Base-by-base conservation (phyloP, 2,329 filamentous ascomycete species). In the Didymellaceae sp. region DNA sequence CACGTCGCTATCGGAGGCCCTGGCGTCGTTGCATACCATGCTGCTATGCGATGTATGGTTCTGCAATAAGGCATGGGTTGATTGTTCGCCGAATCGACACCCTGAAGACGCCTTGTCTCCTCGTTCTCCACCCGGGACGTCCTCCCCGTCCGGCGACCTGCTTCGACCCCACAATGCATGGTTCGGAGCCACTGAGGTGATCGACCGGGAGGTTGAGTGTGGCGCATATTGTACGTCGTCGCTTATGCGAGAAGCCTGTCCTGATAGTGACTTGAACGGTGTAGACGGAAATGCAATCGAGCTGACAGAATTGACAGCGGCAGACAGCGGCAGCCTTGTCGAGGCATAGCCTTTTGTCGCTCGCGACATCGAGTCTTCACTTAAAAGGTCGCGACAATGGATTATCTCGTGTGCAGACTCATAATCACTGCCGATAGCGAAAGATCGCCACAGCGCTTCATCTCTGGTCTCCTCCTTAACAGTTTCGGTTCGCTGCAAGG, bases 401-500 rank as follows among this genome's bases (percentile, higher is more conserved):
- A 42, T 34, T 17, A 31, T 45, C 20, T 54, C 46, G 7, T 17
- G 34, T 14, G 39, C 20, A 34, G 50, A 48, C n/a, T 53, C 26
- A n/a, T 24, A 14, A 21, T 63, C 59, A 31, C 57, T 60, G 16
- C 61, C 66, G 34, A 73, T 65, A 20, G 71, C 65, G 33, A 72
- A 70, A 10, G 45, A 59, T 55, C 53, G 67, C 72, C 72, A 74
- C 25, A 70, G 45, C 39, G 51, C 49, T 39, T 72, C 70, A 31
- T 62, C 57, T 10, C 59, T 52, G 22, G 60, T 41, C 24, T 45
- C 21, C 20, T 25, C 38, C 46, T 45, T 41, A n/a, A 22, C 22
- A 33, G 34, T 38, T 41, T 9, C 17, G 42, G 32, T 25, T 33
- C 34, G 32, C 28, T 14, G 17, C 16, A 39, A 7, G 39, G 34